Evolutionary conservation across 83 land plant species (phyloP), one percentile per base, ranked within the genome.

Genomic region (Thuja plicata): DNA sequence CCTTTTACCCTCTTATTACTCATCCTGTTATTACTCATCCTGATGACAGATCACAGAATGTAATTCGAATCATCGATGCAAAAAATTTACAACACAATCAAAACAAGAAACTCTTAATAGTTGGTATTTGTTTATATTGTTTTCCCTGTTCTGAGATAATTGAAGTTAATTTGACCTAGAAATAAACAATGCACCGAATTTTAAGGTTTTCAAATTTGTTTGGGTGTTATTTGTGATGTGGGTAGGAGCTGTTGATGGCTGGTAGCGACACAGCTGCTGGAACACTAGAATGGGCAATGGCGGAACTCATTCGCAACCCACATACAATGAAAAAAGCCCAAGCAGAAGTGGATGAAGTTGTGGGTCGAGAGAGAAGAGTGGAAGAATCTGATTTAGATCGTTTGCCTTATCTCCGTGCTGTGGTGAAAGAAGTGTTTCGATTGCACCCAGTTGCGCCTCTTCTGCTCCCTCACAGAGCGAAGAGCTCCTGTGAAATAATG

Each of bases 211-310:
- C 0, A 1, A 0, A 3, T 15, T 55, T 55, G 1, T 16, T 55
- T 55, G n/a, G n/a, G 21, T 19, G 62, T 19, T 3, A 2, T 16
- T 11, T 57, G 27, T 60, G 27, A 60, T 21, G 30, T 45, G 55
- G 17, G 13, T 8, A 81, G 84, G 84, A 81, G 5, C 27, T 81
- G 8, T 41, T 81, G n/a, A 10, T 11, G n/a, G 84, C 50, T 2
- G 84, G 50, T 10, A 81, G 46, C 45, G 84, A 81, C 32, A 81
- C 84, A 0, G 24, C 84, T 1, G 24, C 12, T 6, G 40, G 13
- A 12, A 81, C 84, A 24, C 21, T 81, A 24, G 84, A 81, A 8
- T 81, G 84, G 84, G 84, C 84, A 24, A 81, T 81, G 84, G 84
- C 84, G 24, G 84, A 81, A 81, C 52, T 81, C 15, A 21, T 81